Evolutionary conservation across 2,329 filamentous ascomycete genomes (phyloP).

Genomic region (Talaromyces funiculosus): DNA sequence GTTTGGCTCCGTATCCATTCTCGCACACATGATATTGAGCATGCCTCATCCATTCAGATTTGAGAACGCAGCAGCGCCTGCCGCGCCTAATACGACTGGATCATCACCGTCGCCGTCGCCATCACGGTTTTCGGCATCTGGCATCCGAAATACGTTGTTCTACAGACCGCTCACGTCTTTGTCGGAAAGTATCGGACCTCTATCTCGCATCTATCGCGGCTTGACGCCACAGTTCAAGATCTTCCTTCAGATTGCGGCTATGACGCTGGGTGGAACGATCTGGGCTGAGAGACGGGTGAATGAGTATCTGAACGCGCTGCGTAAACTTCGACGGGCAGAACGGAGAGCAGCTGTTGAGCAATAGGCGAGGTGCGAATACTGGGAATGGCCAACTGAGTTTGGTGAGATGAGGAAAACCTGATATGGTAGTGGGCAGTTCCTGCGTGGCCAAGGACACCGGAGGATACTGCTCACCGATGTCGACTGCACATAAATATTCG

Average conservation of each 20-base stretch:
- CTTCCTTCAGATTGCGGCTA: conserved; percentile 43
- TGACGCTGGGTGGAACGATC: conserved; percentile 46
- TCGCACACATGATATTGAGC: conserved; percentile 41
- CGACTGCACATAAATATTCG: background rate
- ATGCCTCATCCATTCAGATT: conserved; percentile 41
- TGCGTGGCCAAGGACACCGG: background rate
- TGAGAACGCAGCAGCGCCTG: conserved; percentile 25
- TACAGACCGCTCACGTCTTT: conserved; percentile 44
- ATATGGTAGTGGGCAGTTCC: background rate
- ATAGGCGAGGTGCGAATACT: background rate
- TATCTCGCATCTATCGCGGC: conserved; percentile 41
- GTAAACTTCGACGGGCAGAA: conserved; percentile 38
- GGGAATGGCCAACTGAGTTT: too few species aligned
- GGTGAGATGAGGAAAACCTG: background rate
- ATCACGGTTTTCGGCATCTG: conserved; percentile 26
- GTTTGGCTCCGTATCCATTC: conserved; percentile 44
- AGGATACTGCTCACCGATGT: background rate
- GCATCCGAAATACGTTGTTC: conserved; percentile 28
- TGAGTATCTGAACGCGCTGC: conserved; percentile 41
- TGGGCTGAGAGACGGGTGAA: conserved; percentile 44
- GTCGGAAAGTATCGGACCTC: conserved; percentile 42
- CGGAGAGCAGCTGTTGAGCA: conserved; percentile 14
- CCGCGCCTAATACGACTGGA: conserved; percentile 13
- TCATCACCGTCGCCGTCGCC: conserved; percentile 15
- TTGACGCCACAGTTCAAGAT: conserved; percentile 47